Percentiles rank a stretch among this genome's conserved stretches.
Evolutionary conservation across 805 yeast species (phyloP).

Genomic region (Zygosaccharomyces pseudorouxii): DNA sequence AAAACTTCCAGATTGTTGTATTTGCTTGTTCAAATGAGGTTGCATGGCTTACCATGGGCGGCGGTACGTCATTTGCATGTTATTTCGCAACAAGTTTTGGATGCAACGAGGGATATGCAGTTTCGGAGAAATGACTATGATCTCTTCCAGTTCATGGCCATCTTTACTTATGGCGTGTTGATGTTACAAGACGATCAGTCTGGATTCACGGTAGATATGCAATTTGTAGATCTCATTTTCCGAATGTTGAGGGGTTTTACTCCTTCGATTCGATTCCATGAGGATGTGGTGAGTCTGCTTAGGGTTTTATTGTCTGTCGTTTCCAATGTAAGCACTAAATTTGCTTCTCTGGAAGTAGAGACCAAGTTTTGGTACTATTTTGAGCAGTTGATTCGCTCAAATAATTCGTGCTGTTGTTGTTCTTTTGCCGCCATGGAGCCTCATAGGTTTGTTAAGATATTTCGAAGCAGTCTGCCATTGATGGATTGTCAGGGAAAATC

Average conservation of each 20-base stretch:
- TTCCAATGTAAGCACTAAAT: neutral
- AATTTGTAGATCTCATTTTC: conserved; percentile 18
- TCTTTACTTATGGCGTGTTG: conserved; percentile 20
- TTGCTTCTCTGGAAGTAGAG: conserved; percentile 3
- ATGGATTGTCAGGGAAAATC: conserved; percentile 21
- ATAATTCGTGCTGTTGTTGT: conserved; percentile 18
- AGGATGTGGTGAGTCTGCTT: conserved; percentile 3
- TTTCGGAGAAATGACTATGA: conserved; percentile 1
- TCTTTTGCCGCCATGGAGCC: conserved; percentile 18
- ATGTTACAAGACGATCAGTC: conserved; percentile 4
- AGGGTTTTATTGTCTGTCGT: neutral
- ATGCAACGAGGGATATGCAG: neutral
- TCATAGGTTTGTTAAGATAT: conserved; percentile 6
- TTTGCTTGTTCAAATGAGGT: conserved; percentile 6
- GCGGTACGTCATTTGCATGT: neutral
- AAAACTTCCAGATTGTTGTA: neutral
- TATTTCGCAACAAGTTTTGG: neutral
- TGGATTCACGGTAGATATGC: neutral
- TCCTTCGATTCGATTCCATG: conserved; percentile 8
- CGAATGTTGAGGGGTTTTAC: conserved; percentile 20
- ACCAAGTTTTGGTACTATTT: conserved; percentile 10
- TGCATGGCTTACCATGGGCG: conserved; percentile 1
- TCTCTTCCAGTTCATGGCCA: conserved; percentile 22
- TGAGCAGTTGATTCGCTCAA: conserved; percentile 16
- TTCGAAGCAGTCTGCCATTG: conserved; percentile 2